Conservation (phyloP, 352 stramenopile species). For the Peronospora belbahrii region DNA sequence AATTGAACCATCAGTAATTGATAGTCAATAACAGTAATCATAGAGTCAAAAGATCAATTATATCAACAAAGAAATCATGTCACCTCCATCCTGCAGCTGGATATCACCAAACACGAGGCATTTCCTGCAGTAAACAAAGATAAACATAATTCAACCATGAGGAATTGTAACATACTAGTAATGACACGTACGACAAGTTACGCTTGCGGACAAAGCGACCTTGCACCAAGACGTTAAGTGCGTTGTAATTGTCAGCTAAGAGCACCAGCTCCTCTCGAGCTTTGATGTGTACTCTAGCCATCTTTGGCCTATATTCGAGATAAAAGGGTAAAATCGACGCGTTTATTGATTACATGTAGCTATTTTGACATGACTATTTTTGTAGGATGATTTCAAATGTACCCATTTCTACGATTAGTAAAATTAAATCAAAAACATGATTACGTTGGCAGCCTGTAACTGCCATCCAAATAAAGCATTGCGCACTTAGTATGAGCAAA, state of each 20-base stretch:
- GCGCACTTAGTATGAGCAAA: too few relatives aligned
- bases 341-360: too few relatives aligned
- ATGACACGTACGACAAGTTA: slow-evolving; percentile 81
- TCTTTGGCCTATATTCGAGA: background rate
- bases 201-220: slow-evolving; percentile 72
- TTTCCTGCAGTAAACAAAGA: slow-evolving; percentile 38
- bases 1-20: background rate
- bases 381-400: too few relatives aligned
- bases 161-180: too few relatives aligned
- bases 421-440: too few relatives aligned
- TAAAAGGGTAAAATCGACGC: too few relatives aligned
- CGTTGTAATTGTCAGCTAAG: slow-evolving; percentile 4
- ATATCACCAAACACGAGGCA: slow-evolving; percentile 78
- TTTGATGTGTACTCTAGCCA: slow-evolving; percentile 2
- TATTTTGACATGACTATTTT: too few relatives aligned
- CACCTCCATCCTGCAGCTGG: slow-evolving; percentile 53
- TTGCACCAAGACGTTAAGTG: slow-evolving; percentile 28
- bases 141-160: too few relatives aligned
- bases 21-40: background rate
- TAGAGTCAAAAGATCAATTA: too few relatives aligned
- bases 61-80: background rate
- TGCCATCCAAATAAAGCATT: too few relatives aligned
- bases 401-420: too few relatives aligned
- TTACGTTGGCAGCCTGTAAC: too few relatives aligned
- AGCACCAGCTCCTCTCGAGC: slow-evolving; percentile 10